phyloP scores from a whole-genome alignment of 2,329 filamentous ascomycete genomes.

The Sphaerostilbella broomeana region DNA sequence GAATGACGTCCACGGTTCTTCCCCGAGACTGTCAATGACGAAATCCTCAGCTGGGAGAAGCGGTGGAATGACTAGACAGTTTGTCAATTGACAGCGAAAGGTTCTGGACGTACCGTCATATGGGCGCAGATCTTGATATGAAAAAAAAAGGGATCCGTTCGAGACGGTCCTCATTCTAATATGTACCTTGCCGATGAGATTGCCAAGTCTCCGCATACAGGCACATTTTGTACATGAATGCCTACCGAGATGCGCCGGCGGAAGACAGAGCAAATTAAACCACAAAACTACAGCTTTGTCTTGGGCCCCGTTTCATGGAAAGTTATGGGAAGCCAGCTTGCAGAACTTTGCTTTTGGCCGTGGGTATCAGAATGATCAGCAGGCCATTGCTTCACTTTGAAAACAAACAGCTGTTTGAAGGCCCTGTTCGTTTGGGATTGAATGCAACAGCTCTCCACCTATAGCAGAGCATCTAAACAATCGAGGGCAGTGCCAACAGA shows the following conservation, averaged over 20 bases:
- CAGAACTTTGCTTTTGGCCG: no score
- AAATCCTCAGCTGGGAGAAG: neutral
- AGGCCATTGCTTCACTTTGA: neutral
- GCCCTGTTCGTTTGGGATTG: neutral
- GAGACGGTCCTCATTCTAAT: neutral
- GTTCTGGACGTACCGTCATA: neutral
- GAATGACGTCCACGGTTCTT: slow-evolving; percentile 3
- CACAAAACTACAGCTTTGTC: no score
- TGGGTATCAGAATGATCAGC: no score
- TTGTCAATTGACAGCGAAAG: neutral
- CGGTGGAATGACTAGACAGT: slow-evolving; percentile 7
- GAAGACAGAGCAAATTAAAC: no score
- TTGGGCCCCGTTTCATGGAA: no score
- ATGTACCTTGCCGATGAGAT: neutral
- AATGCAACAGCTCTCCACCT: neutral
- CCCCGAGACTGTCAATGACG: slow-evolving; percentile 1
- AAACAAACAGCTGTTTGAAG: neutral
- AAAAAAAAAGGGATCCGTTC: neutral
- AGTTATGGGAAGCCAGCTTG: no score
- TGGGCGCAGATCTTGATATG: slow-evolving; percentile 4
- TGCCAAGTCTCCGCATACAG: neutral
- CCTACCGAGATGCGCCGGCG: no score
- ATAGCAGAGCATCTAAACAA: neutral
- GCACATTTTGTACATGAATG: no score
- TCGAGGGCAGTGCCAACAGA: no score